Base-by-base conservation (phyloP, 192 early-diverging fungal species). In the Funneliformis geosporum region DNA sequence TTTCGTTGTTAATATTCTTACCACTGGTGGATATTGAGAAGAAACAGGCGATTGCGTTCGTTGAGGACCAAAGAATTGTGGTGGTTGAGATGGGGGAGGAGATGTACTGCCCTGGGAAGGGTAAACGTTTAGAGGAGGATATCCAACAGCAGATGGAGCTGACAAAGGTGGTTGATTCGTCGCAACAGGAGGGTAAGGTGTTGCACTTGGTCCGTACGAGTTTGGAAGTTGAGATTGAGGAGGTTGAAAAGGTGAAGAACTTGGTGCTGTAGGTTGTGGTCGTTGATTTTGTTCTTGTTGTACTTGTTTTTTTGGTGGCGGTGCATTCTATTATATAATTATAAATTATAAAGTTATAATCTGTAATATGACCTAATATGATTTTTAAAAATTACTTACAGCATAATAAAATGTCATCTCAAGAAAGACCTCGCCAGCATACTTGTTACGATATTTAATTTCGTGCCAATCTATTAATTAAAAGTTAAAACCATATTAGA, bases 331-430 rank as follows among this genome's bases (percentile, higher is more conserved):
- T 7, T 28, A 7, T 16, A 23, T 38, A 27, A 28, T 23, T 64
- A 16, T 39, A 74, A 21, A 64, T 27, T 64, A 12, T 12, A 16
- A 67, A n/a, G 62, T 28, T 47, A 28, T 23, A 55, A 16, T n/a
- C 28, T 33, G 2, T 18, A 16, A 12, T 27, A 12, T 10, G 2
- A 14, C 8, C 38, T 16, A 16, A 1, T 18, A 8, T 6, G 27
- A 73, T 18, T 73, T 10, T 21, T 11, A 50, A 42, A 28, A 33
- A 50, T 12, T 14, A 47, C 75, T 42, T 62, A 76, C 75, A 1
- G 55, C 60, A 23, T 62, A 14, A 46, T 78, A 78, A 78, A 78
- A 67, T 62, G 76, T 78, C 76, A 78, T 78, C 16, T 78, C 76
- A 46, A 78, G 76, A 1, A 39, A 67, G 50, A 78, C 42, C 67